These are phyloP conservation scores for Scytalidium sp. DNA, from an alignment of 2,329 filamentous ascomycete species.

Conservation along the genomic window DNA sequence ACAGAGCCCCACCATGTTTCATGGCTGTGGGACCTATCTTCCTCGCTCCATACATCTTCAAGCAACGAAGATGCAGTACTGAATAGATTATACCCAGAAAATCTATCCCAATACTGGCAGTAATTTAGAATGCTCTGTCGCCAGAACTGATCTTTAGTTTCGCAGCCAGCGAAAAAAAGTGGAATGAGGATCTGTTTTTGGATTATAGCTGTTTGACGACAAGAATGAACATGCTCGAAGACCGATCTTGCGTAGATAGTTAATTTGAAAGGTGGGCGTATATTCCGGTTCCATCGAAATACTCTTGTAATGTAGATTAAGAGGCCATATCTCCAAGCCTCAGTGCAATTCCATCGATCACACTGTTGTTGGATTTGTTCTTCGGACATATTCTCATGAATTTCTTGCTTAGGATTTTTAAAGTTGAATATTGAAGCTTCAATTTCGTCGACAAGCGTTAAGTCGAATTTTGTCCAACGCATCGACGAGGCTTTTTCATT, in stretches of 20 bases:
- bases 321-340: conserved; percentile 8
- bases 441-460: background rate
- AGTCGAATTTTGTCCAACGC: background rate
- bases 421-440: background rate
- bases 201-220: conserved; percentile 2
- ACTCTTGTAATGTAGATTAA: conserved; percentile 5
- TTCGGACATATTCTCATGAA: background rate
- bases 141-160: conserved; percentile 2
- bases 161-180: conserved; percentile 7
- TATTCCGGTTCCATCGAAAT: conserved; percentile 2
- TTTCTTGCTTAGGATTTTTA: background rate
- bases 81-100: conserved; percentile 5
- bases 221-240: conserved; percentile 4
- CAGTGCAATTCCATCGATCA: conserved; percentile 6
- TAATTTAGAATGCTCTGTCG: conserved; percentile 4
- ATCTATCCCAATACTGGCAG: conserved; percentile 4
- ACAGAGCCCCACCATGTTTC: conserved; percentile 7
- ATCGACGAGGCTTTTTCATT: conserved; percentile 3
- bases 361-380: conserved; percentile 6
- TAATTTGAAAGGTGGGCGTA: background rate
- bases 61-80: conserved; percentile 1
- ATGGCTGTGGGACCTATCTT: conserved; percentile 2
- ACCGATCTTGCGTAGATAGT: conserved; percentile 1
- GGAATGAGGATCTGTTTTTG: conserved; percentile 4
- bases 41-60: conserved; percentile 7